Evolutionary conservation across 257 asterid species (phyloP), one percentile per base, ranked within the genome.

Genomic region (Solanum dulcamara): DNA sequence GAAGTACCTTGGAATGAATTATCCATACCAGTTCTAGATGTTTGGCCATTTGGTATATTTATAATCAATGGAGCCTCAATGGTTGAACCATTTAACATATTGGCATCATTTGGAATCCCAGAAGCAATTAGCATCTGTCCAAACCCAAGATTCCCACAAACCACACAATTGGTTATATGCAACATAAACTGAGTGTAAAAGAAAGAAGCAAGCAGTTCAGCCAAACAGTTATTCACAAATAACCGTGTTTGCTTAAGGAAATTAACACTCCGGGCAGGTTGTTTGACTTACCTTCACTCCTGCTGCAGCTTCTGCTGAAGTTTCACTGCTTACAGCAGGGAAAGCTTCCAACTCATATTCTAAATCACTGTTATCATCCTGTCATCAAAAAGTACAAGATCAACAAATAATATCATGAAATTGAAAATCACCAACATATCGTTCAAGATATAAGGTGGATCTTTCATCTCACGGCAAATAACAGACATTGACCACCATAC

Each of bases 341-440:
- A 88, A 90, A 87, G 94, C 91, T 62, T 94, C 98, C 89, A 90
- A 83, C 72, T 93, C 98, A 86, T 86, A 87, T 66, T 96, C 99
- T 60, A 94, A 87, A 88, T 96, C 98, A 90, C 99, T 96, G 51
- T 92, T 95, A 83, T 93, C 97, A 89, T 93, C 98, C 98, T 96
- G 90, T 88, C 89, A 81, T 32, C 85, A 70, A 40, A 85, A 38
- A 84, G 84, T 75, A 81, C 46, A 80, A 35, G 33, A 60, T 72
- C 48, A 64, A 83, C 88, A 81, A 83, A 53, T 26, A n/a, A 77
- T 17, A 80, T 2, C 24, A 42, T 74, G 81, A 42, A 24, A 74
- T 3, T 74, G 22, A 42, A 42, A 74, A 42, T 74, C 0, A 74
- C 24, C 81, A 26, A 44, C 60, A 44, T 14, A 75, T 44, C 40